These are phyloP conservation scores for Malus hybrid DNA, from an alignment of 331 rosid species.

Conservation along the genomic window DNA sequence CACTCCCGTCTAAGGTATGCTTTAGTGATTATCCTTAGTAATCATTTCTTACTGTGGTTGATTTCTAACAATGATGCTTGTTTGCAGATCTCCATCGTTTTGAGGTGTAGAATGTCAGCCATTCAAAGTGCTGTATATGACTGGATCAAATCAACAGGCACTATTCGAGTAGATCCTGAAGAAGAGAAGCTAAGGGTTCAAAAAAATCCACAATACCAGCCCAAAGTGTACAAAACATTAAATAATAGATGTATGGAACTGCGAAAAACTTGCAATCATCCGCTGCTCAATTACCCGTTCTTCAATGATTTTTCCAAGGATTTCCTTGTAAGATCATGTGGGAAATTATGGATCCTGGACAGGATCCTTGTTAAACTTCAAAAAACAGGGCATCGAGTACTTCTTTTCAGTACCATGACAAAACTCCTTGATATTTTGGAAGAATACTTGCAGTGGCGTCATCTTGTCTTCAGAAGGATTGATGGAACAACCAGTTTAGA, in stretches of 20 bases:
- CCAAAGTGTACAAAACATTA: constrained; percentile 81
- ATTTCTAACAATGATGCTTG: constrained; percentile 22
- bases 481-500: constrained; percentile 99
- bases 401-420: constrained; percentile 98
- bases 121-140: constrained; percentile 92
- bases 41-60: constrained; percentile 11
- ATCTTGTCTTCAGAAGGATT: constrained; percentile 84
- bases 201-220: constrained; percentile 65
- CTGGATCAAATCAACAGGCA: constrained; percentile 96
- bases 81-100: constrained; percentile 79
- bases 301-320: constrained; percentile 85
- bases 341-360: constrained; percentile 96
- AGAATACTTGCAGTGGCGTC: constrained; percentile 98
- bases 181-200: constrained; percentile 73
- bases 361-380: constrained; percentile 93
- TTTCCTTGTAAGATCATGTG: constrained; percentile 86
- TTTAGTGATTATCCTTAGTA: constrained; percentile 16
- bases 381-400: constrained; percentile 91
- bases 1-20: constrained; percentile 89
- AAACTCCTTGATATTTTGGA: constrained; percentile 96
- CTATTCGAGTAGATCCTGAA: constrained; percentile 98
- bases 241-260: constrained; percentile 99
- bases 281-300: constrained; percentile 91
- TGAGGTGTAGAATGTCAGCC: constrained; percentile 89
- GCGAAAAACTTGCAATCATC: constrained; percentile 97